phyloP scores from a whole-genome alignment of 2,329 filamentous ascomycete genomes.

The Fusarium burgessii region DNA sequence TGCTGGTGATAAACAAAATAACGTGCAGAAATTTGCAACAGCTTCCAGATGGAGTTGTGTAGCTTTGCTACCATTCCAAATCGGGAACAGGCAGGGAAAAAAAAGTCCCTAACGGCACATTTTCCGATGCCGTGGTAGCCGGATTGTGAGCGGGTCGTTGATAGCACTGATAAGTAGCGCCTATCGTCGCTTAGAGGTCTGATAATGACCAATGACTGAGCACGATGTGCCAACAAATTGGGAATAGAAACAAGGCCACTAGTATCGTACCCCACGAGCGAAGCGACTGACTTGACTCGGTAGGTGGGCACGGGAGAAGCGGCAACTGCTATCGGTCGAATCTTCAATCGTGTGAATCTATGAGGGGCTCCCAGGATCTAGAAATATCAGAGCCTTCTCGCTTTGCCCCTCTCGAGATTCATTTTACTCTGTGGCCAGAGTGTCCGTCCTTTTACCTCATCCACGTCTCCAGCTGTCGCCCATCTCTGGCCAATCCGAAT shows the following conservation, averaged over 20 bases:
- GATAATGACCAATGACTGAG: background rate
- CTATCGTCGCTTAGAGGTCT: background rate
- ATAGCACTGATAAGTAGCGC: background rate
- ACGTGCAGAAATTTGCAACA: background rate
- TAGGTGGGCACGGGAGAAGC: slow-evolving; percentile 14
- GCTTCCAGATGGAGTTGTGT: background rate
- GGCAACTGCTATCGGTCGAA: slow-evolving; percentile 10
- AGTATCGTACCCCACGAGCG: background rate
- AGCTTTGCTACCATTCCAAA: background rate
- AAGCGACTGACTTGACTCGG: background rate
- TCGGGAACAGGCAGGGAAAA: slow-evolving; percentile 6
- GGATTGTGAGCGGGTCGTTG: slow-evolving; percentile 14
- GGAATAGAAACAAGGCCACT: background rate
- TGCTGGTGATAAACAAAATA: no score
- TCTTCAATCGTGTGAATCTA: background rate
- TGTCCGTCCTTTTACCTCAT: background rate
- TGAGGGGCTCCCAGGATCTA: slow-evolving; percentile 1
- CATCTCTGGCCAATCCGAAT: background rate
- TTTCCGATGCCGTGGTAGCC: slow-evolving; percentile 23
- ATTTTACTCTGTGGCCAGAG: background rate
- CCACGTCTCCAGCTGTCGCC: background rate
- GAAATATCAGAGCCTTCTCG: background rate
- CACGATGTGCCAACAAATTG: background rate
- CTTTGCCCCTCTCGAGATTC: background rate
- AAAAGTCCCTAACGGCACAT: slow-evolving; percentile 16